phyloP scores from a whole-genome alignment of 164 flowering plant species.

The Vitis amurensis region DNA sequence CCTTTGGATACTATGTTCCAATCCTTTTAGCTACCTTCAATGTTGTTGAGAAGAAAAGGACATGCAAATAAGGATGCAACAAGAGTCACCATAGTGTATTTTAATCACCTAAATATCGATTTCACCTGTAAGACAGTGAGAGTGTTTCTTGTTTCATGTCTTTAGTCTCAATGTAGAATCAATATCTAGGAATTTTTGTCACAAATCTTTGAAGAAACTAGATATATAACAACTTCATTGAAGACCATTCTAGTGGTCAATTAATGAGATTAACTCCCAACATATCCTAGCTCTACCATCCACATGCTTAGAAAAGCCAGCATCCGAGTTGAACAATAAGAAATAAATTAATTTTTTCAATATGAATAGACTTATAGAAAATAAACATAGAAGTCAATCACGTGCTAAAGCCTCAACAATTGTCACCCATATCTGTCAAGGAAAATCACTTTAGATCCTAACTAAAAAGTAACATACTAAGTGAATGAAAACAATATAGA shows the following conservation, averaged over 20 bases:
- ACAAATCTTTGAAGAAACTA: too few relatives aligned
- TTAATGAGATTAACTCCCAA: too few relatives aligned
- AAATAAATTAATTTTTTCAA: not conserved
- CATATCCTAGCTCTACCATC: too few relatives aligned
- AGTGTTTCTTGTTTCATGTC: too few relatives aligned
- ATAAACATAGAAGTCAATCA: conserved; percentile 85
- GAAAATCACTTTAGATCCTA: not conserved
- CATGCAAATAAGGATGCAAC: conserved; percentile 52
- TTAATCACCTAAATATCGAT: conserved; percentile 78
- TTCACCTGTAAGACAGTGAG: conserved; percentile 55
- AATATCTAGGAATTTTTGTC: too few relatives aligned
- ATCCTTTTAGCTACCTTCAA: conserved; percentile 37
- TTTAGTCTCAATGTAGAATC: too few relatives aligned
- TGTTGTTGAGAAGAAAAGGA: conserved; percentile 43
- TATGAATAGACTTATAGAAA: conserved; percentile 49
- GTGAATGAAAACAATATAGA: too few relatives aligned
- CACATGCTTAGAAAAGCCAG: too few relatives aligned
- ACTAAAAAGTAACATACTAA: too few relatives aligned
- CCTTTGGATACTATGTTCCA: conserved; percentile 27
- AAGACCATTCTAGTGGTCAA: too few relatives aligned
- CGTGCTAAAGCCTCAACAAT: conserved; percentile 89
- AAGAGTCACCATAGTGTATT: conserved; percentile 64
- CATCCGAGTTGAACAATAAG: not conserved
- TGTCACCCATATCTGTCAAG: conserved; percentile 87
- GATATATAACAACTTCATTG: too few relatives aligned